Conservation (phyloP, 2,329 filamentous ascomycete genomes). For the Hymenoscyphus occultus region DNA sequence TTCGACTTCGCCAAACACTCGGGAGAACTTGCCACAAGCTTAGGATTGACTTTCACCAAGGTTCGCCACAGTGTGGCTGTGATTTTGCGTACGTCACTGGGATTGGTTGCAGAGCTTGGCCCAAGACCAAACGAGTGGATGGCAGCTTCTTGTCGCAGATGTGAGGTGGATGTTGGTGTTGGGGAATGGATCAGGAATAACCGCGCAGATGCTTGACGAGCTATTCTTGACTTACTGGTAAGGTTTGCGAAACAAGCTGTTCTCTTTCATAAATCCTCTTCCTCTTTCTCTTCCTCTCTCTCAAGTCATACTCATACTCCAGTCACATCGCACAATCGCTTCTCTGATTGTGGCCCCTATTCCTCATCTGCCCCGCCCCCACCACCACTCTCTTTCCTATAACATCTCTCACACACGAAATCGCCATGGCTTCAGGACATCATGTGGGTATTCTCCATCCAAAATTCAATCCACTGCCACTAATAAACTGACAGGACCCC, state of each 20-base stretch:
- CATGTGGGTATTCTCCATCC: conserved; percentile 26
- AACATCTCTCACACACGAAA: neutral
- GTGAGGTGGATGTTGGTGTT: neutral
- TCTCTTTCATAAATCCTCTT: neutral
- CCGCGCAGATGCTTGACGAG: neutral
- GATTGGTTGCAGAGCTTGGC: neutral
- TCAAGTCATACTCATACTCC: neutral
- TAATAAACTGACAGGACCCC: conserved; percentile 45
- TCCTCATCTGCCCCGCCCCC: conserved; percentile 2
- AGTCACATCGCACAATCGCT: neutral
- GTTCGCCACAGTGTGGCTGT: conserved; percentile 1
- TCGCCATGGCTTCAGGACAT: conserved; percentile 32
- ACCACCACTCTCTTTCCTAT: neutral
- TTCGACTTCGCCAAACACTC: neutral
- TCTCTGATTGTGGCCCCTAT: neutral
- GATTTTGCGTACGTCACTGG: neutral
- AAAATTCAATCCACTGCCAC: neutral
- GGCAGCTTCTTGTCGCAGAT: neutral
- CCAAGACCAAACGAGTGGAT: neutral
- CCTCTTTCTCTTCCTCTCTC: neutral
- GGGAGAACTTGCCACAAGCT: neutral
- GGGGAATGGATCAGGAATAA: neutral
- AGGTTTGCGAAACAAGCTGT: neutral
- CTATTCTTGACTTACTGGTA: conserved; percentile 1
- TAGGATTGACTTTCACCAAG: neutral